A percentile compares a stretch with the other conserved stretches of the same genome.
phyloP scores from a whole-genome alignment of 2,329 filamentous ascomycete genomes.

The Taxawa tesnikishii region DNA sequence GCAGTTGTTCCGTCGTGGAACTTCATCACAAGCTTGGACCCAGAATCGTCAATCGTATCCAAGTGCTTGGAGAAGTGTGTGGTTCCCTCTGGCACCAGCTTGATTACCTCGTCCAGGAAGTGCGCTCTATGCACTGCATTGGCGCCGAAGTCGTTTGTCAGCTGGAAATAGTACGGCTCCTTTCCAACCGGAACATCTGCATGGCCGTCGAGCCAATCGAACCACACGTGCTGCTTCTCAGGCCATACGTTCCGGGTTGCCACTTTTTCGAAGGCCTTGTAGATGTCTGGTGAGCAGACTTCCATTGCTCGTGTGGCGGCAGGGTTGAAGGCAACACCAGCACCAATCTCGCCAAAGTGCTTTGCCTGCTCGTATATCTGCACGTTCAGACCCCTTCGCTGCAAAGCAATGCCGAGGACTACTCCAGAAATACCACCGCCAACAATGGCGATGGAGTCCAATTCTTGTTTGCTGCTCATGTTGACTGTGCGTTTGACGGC shows the following conservation, averaged over 20 bases:
- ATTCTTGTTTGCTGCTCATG: slow-evolving; percentile 16
- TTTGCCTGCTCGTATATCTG: slow-evolving; percentile 45
- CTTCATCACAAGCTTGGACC: slow-evolving; percentile 15
- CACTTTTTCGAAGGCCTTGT: slow-evolving; percentile 29
- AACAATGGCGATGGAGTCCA: slow-evolving; percentile 39
- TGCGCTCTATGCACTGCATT: slow-evolving; percentile 24
- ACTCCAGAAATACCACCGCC: slow-evolving; percentile 49
- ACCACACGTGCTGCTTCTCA: slow-evolving; percentile 26
- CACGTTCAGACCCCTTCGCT: slow-evolving; percentile 27
- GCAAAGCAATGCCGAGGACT: slow-evolving; percentile 40
- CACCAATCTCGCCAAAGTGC: slow-evolving; percentile 45
- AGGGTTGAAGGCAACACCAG: slow-evolving; percentile 44
- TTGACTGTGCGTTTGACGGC: no score
- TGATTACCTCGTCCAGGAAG: slow-evolving; percentile 29
- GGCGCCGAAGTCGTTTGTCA: slow-evolving; percentile 15
- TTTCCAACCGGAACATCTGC: slow-evolving; percentile 12
- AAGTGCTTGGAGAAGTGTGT: slow-evolving; percentile 18
- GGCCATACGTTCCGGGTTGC: slow-evolving; percentile 26
- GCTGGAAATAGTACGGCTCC: slow-evolving; percentile 14
- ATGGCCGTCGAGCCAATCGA: slow-evolving; percentile 27
- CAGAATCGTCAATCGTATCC: slow-evolving; percentile 13
- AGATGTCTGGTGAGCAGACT: slow-evolving; percentile 35
- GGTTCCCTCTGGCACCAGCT: slow-evolving; percentile 25
- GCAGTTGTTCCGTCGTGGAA: slow-evolving; percentile 21
- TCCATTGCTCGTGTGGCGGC: slow-evolving; percentile 43